phyloP scores from a whole-genome alignment of 2,329 filamentous ascomycete species.

The Colletotrichum sp. region DNA sequence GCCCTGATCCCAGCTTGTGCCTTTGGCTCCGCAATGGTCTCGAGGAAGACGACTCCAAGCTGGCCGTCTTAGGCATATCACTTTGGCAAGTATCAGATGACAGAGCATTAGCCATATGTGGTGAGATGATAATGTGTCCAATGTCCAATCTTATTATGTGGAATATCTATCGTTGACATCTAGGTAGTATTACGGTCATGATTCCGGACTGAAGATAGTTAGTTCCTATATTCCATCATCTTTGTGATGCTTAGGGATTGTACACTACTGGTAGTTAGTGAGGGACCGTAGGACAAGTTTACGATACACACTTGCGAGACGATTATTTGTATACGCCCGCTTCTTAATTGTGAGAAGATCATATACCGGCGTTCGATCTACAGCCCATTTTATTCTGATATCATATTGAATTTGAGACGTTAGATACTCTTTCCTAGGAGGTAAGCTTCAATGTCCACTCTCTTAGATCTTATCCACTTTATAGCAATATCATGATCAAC shows the following conservation, averaged over 20 bases:
- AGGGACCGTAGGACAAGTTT: neutral
- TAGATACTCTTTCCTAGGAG: too few species aligned
- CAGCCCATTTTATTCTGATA: too few species aligned
- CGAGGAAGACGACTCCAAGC: too few species aligned
- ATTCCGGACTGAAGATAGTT: neutral
- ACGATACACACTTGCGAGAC: neutral
- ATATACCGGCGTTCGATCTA: neutral
- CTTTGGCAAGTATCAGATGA: too few species aligned
- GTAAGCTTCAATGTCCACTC: too few species aligned
- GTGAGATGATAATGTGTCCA: neutral
- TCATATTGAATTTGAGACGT: too few species aligned
- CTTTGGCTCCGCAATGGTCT: too few species aligned
- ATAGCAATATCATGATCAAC: too few species aligned
- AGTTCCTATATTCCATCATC: neutral
- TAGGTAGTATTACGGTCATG: neutral
- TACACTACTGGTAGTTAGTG: neutral
- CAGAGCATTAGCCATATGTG: neutral
- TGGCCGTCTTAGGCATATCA: too few species aligned
- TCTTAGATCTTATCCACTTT: accelerated
- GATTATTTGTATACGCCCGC: neutral
- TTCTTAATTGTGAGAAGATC: neutral
- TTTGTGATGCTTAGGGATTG: neutral
- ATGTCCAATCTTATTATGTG: too few species aligned
- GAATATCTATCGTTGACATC: neutral
- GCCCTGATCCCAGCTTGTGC: too few species aligned